Conservation (phyloP, 2,329 filamentous ascomycete species). For the Cadophora sp. region DNA sequence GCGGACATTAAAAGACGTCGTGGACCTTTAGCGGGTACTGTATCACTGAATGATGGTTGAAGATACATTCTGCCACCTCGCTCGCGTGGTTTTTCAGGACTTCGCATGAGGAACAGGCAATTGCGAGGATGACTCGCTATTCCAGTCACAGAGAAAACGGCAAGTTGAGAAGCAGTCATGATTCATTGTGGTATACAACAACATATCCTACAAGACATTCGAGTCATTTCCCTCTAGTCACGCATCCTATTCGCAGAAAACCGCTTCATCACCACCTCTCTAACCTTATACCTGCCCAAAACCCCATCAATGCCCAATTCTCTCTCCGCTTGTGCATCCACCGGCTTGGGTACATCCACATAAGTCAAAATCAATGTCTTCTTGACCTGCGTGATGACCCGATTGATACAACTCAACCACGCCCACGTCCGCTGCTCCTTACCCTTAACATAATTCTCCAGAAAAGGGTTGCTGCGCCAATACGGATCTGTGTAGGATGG, state of each 20-base stretch:
- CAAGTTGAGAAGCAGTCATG: neutral
- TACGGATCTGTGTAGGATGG: conserved; percentile 79
- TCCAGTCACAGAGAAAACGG: too few species aligned
- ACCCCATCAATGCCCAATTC: conserved; percentile 64
- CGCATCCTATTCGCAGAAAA: conserved; percentile 59
- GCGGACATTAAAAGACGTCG: too few species aligned
- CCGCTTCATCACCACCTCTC: conserved; percentile 81
- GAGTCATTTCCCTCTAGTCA: conserved; percentile 14
- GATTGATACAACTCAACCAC: conserved; percentile 88
- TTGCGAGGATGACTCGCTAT: too few species aligned
- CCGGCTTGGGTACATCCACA: conserved; percentile 83
- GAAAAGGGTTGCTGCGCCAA: conserved; percentile 64
- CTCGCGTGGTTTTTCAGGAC: too few species aligned
- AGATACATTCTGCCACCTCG: too few species aligned
- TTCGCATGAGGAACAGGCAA: too few species aligned
- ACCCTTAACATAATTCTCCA: conserved; percentile 57
- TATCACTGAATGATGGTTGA: too few species aligned
- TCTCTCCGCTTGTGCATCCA: conserved; percentile 52
- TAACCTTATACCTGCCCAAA: conserved; percentile 74
- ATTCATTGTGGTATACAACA: conserved; percentile 4
- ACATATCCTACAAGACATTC: conserved; percentile 12
- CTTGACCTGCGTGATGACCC: conserved; percentile 86
- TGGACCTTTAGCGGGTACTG: too few species aligned
- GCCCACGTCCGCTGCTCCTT: conserved; percentile 68
- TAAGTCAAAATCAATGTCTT: conserved; percentile 92